phyloP scores from a whole-genome alignment of 208 protist genomes.

The Leptomonas pyrrhocoris region DNA sequence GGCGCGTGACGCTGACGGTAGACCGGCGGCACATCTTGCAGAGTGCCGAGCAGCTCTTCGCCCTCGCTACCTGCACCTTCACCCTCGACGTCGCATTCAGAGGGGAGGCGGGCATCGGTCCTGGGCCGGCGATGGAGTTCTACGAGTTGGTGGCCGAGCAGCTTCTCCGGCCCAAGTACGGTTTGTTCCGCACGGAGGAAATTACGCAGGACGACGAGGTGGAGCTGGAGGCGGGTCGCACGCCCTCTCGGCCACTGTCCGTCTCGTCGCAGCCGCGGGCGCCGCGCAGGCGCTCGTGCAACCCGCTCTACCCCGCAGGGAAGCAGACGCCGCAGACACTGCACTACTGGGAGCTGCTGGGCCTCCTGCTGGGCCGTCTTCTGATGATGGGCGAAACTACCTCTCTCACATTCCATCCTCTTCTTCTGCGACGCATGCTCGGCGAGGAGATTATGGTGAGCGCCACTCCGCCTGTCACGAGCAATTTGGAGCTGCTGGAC shows the following conservation, averaged over 20 bases:
- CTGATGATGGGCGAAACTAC: slow-evolving; percentile 57
- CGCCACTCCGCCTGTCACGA: not conserved
- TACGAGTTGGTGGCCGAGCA: slow-evolving; percentile 61
- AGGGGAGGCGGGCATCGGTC: slow-evolving; percentile 79
- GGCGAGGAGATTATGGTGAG: slow-evolving; percentile 30
- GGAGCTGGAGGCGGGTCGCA: not conserved
- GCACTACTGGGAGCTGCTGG: slow-evolving; percentile 69
- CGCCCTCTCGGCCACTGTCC: not conserved
- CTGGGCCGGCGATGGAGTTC: slow-evolving; percentile 82
- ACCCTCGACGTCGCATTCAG: slow-evolving; percentile 75
- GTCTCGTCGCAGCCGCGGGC: not conserved
- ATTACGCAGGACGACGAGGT: slow-evolving; percentile 19
- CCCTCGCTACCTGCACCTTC: slow-evolving; percentile 61
- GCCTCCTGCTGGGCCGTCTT: slow-evolving; percentile 64
- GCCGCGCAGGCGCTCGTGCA: slow-evolving; percentile 20
- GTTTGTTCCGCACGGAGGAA: slow-evolving; percentile 63
- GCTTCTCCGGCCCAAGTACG: slow-evolving; percentile 39
- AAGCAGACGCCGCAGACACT: slow-evolving; percentile 39
- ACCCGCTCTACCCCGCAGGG: slow-evolving; percentile 32
- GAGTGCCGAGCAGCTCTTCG: slow-evolving; percentile 45
- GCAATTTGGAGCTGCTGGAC: slow-evolving; percentile 53
- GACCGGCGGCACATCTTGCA: slow-evolving; percentile 47
- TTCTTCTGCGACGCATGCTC: slow-evolving; percentile 58
- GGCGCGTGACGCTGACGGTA: slow-evolving; percentile 46
- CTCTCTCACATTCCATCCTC: slow-evolving; percentile 62